Base-by-base conservation (phyloP, 1,284 basidiomycete genomes). In the Moniliophthora roreri region DNA sequence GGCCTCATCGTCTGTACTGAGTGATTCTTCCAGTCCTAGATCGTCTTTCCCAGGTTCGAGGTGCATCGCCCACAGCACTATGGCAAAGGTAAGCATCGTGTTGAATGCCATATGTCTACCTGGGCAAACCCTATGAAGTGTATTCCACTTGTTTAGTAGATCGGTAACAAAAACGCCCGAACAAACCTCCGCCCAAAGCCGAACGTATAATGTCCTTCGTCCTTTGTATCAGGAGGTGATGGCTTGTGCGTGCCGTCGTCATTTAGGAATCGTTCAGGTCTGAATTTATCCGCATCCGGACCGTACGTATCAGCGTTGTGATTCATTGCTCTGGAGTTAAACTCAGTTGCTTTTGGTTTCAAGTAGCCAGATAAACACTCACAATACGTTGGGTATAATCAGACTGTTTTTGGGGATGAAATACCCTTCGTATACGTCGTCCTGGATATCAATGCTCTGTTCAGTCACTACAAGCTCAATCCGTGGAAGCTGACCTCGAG, bases 191-290 rank as follows among this genome's bases (percentile, higher is more conserved):
- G 21, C 9, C 52, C 52, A 45, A 50, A 54, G 1, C 52, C 52
- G 21, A 26, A 54, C 5, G 52, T 28, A 32, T 18, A 50, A 50
- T 54, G 52, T 10, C 52, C 52, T 15, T 54, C 53, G 8, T 50
- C 41, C 13, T 40, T 35, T 24, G 34, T 39, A 18, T 47, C 37
- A 21, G 38, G 37, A n/a, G 21, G 13, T 45, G 18, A n/a, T 3
- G 40, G 13, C 1, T 23, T 40, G 20, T 48, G 38, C 10, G 13
- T 32, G 24, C 20, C 32, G 15, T 50, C 39, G 4, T 49, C 47
- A 21, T 46, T 24, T 20, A 54, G 39, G 20, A 44, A 45, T 24
- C 52, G 26, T 20, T 54, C 52, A 10, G 52, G 52, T 23, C 42
- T 20, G 48, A 50, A 54, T 15, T 50, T 11, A 18, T 42, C 38